Percentiles rank a stretch among this genome's conserved stretches.
These are phyloP conservation scores for Ceratobasidium papillatum DNA, from an alignment of 1,284 basidiomycete genomes.

Conservation along the genomic window DNA sequence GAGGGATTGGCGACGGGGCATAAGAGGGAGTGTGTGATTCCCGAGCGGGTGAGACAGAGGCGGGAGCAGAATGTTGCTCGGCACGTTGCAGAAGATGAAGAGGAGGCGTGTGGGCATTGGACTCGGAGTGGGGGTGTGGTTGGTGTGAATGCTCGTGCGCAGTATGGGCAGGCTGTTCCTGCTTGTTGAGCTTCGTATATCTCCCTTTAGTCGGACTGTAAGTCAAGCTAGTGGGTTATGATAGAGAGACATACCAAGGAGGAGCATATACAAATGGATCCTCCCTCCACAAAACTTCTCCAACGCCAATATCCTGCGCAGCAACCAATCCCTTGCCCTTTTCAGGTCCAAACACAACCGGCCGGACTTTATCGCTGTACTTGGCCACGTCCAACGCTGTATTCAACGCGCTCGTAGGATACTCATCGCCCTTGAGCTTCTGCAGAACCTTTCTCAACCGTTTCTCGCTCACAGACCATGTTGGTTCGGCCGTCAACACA, in stretches of 20 bases:
- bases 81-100: slow-evolving; percentile 57
- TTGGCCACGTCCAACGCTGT: slow-evolving; percentile 67
- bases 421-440: slow-evolving; percentile 55
- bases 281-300: slow-evolving; percentile 85
- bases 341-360: slow-evolving; percentile 71
- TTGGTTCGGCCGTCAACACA: slow-evolving; percentile 65
- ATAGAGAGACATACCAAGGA: slow-evolving; percentile 49
- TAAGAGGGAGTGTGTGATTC: slow-evolving; percentile 72
- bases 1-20: slow-evolving; percentile 79
- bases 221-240: slow-evolving; percentile 77
- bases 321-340: slow-evolving; percentile 89
- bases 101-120: not conserved
- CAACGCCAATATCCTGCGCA: slow-evolving; percentile 68
- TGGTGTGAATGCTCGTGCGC: slow-evolving; percentile 67
- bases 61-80: slow-evolving; percentile 80
- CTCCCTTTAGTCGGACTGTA: slow-evolving; percentile 61
- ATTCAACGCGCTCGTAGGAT: slow-evolving; percentile 64
- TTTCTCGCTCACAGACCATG: slow-evolving; percentile 84
- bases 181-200: slow-evolving; percentile 69
- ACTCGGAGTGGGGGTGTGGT: slow-evolving; percentile 55
- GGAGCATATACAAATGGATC: slow-evolving; percentile 55
- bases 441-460: slow-evolving; percentile 72
- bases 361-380: slow-evolving; percentile 72
- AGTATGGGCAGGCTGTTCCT: slow-evolving; percentile 69
- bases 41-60: slow-evolving; percentile 69